phyloP scores from a whole-genome alignment of 169 alveolate genomes.

The Eimeria maxima region DNA sequence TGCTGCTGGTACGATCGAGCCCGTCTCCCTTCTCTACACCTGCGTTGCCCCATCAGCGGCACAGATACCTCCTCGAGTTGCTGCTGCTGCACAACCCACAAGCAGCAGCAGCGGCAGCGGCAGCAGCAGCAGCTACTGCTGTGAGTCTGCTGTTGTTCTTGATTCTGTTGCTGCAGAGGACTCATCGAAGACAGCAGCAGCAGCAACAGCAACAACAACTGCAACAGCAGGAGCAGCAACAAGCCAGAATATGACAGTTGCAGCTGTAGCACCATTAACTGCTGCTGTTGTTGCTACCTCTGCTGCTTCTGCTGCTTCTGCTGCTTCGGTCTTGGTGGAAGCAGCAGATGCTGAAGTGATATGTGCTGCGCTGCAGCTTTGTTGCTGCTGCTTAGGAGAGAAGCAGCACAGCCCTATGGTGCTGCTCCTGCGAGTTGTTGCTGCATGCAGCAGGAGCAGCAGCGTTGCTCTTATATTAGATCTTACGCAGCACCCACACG shows the following conservation, averaged over 20 bases:
- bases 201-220: background rate
- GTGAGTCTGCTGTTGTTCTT: background rate
- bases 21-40: background rate
- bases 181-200: background rate
- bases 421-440: slow-evolving; percentile 19
- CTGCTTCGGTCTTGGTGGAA: background rate
- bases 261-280: background rate
- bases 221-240: too few relatives aligned
- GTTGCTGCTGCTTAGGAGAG: slow-evolving; percentile 57
- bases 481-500: background rate
- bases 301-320: too few relatives aligned
- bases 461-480: background rate
- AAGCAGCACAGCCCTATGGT: slow-evolving; percentile 45
- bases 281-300: background rate
- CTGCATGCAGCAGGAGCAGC: slow-evolving; percentile 26
- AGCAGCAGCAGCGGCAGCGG: background rate
- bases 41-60: background rate
- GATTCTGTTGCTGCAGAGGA: background rate
- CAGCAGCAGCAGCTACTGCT: slow-evolving; percentile 42
- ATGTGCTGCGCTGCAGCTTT: slow-evolving; percentile 8
- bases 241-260: background rate
- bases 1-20: too few relatives aligned
- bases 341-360: slow-evolving; percentile 39
- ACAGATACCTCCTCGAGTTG: background rate
- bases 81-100: background rate